These are phyloP conservation scores for Aspergillus fumigatiaffinis DNA, from an alignment of 2,329 filamentous ascomycete genomes.

Conservation along the genomic window DNA sequence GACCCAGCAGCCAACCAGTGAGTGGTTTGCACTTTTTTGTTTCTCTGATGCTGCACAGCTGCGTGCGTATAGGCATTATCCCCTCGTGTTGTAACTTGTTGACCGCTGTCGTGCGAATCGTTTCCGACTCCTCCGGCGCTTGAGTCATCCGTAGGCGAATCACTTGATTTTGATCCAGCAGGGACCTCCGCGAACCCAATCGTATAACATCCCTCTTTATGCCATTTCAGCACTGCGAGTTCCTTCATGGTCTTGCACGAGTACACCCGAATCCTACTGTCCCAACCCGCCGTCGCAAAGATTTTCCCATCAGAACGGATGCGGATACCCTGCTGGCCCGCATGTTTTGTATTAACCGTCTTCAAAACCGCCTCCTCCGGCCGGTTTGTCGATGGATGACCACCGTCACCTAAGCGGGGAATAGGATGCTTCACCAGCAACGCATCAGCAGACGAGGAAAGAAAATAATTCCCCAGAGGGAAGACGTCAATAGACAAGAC, in stretches of 20 bases:
- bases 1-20: conserved; percentile 90
- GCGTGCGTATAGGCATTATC: conserved; percentile 27
- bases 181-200: conserved; percentile 62
- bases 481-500: conserved; percentile 68
- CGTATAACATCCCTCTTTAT: conserved; percentile 80
- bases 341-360: conserved; percentile 72
- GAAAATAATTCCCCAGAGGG: conserved; percentile 53
- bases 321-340: conserved; percentile 77
- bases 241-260: conserved; percentile 76
- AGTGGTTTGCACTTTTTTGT: conserved; percentile 61
- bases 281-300: conserved; percentile 91
- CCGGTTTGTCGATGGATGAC: conserved; percentile 8
- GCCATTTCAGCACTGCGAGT: conserved; percentile 90
- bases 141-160: not conserved
- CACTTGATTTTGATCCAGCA: not conserved
- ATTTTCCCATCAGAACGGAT: conserved; percentile 77
- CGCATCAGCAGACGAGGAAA: conserved; percentile 80
- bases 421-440: conserved; percentile 73
- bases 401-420: conserved; percentile 25
- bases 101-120: not conserved
- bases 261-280: conserved; percentile 76
- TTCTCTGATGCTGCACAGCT: conserved; percentile 61
- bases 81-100: conserved; percentile 4
- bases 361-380: conserved; percentile 51
- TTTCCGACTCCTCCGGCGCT: not conserved